These are phyloP conservation scores for Podaxis sp. DNA, from an alignment of 768 basidiomycete species.

Conservation along the genomic window DNA sequence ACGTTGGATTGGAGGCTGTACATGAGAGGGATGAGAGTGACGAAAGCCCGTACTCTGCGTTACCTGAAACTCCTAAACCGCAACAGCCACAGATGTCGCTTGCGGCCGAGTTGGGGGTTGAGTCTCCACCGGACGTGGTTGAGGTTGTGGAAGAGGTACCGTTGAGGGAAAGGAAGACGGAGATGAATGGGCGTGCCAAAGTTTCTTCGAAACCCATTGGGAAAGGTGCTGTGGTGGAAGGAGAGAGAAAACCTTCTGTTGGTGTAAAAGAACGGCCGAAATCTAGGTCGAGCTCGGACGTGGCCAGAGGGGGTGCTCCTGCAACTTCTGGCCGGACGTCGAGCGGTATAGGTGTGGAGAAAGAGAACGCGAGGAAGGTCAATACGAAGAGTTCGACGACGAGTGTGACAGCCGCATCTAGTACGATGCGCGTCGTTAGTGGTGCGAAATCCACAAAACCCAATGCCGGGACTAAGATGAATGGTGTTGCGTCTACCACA, in stretches of 20 bases:
- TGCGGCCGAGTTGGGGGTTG: constrained; percentile 44
- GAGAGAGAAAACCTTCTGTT: constrained; percentile 20
- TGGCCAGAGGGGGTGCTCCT: constrained; percentile 1
- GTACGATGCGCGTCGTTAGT: constrained; percentile 11
- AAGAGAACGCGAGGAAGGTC: constrained; percentile 29
- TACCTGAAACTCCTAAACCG: constrained; percentile 12
- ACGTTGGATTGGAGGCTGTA: constrained; percentile 25
- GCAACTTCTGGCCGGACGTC: neutral
- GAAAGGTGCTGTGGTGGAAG: constrained; percentile 21
- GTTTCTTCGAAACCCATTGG: neutral
- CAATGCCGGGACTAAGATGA: neutral
- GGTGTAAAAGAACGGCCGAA: constrained; percentile 31
- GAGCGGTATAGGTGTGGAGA: constrained; percentile 24
- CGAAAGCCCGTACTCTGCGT: constrained; percentile 12
- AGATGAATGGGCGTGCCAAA: constrained; percentile 20
- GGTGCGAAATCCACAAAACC: neutral
- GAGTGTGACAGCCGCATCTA: constrained; percentile 2
- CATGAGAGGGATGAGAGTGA: constrained; percentile 31
- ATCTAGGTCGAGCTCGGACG: constrained; percentile 18
- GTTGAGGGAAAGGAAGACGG: constrained; percentile 44
- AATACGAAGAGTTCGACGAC: constrained; percentile 11
- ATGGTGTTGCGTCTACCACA: neutral
- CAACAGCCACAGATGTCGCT: constrained; percentile 28
- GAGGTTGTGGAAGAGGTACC: constrained; percentile 29
- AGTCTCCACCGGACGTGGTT: constrained; percentile 34